Evolutionary conservation across 768 basidiomycete genomes (phyloP).

Genomic region (Suillus subluteus): DNA sequence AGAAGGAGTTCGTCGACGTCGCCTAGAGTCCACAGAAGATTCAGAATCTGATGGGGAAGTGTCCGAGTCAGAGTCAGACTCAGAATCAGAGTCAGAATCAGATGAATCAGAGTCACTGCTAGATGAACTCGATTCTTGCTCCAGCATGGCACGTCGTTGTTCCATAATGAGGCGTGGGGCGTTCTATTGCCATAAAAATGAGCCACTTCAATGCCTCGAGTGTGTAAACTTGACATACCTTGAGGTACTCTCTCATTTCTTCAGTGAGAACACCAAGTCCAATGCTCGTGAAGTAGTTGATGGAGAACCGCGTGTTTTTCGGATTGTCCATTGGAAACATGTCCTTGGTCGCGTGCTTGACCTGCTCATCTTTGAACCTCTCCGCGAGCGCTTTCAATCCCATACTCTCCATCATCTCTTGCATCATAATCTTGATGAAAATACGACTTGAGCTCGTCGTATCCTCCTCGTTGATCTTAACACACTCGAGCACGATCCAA

Average conservation of each 20-base stretch:
- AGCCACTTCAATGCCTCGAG: conserved; percentile 10
- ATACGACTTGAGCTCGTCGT: conserved; percentile 96
- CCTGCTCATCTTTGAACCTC: conserved; percentile 86
- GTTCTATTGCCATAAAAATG: conserved; percentile 57
- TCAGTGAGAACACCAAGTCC: conserved; percentile 91
- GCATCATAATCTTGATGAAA: conserved; percentile 95
- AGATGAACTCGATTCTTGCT: conserved; percentile 58
- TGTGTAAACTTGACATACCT: conserved; percentile 53
- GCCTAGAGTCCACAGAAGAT: conserved; percentile 37
- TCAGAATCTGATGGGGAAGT: conserved; percentile 43
- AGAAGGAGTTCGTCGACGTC: conserved; percentile 34
- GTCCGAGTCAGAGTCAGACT: conserved; percentile 45
- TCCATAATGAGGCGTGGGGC: conserved; percentile 93
- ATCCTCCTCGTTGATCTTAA: conserved; percentile 97
- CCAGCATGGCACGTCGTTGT: conserved; percentile 86
- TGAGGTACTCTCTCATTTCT: conserved; percentile 95
- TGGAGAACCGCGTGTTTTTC: conserved; percentile 93
- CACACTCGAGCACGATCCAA: conserved; percentile 81
- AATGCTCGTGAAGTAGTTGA: conserved; percentile 98
- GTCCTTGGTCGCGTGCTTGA: conserved; percentile 68
- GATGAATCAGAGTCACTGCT: conserved; percentile 47
- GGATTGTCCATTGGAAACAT: conserved; percentile 98
- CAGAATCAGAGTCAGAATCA: conserved; percentile 40
- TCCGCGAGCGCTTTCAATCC: conserved; percentile 86
- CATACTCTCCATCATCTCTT: conserved; percentile 94